Conservation (phyloP, 163 green algal species). For the Coccomyxa subellipsoidea region DNA sequence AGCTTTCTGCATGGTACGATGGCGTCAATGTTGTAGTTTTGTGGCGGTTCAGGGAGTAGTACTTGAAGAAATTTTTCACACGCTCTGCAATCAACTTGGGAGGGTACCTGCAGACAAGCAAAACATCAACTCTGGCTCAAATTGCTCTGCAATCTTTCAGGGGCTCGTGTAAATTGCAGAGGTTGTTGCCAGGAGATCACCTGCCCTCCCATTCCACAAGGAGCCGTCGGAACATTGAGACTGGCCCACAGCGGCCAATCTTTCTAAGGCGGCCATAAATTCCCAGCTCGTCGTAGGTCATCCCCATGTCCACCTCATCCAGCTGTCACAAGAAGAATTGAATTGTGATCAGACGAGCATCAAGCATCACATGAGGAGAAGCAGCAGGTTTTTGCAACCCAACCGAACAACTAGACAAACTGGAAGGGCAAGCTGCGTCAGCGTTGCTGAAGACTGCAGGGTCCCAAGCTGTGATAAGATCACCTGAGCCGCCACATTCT, state of each 20-base stretch:
- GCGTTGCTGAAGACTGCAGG: too few relatives aligned
- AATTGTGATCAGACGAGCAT: too few relatives aligned
- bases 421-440: too few relatives aligned
- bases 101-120: neutral
- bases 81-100: conserved; percentile 60
- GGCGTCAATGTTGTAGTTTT: conserved; percentile 96
- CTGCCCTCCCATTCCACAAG: conserved; percentile 54
- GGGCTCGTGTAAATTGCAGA: neutral
- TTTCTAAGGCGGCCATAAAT: conserved; percentile 90
- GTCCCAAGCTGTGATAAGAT: too few relatives aligned
- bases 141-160: neutral
- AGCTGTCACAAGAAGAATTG: neutral
- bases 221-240: conserved; percentile 86
- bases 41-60: conserved; percentile 95
- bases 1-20: conserved; percentile 95
- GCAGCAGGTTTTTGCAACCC: too few relatives aligned
- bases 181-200: neutral
- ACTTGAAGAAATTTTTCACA: conserved; percentile 90
- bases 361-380: too few relatives aligned
- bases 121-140: neutral
- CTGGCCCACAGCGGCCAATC: conserved; percentile 80
- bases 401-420: too few relatives aligned
- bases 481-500: conserved; percentile 63
- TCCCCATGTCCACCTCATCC: conserved; percentile 89
- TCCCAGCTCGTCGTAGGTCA: conserved; percentile 95